These are phyloP conservation scores for Hapsidospora chrysogenum DNA, from an alignment of 495 filamentous ascomycete genomes.

Conservation along the genomic window DNA sequence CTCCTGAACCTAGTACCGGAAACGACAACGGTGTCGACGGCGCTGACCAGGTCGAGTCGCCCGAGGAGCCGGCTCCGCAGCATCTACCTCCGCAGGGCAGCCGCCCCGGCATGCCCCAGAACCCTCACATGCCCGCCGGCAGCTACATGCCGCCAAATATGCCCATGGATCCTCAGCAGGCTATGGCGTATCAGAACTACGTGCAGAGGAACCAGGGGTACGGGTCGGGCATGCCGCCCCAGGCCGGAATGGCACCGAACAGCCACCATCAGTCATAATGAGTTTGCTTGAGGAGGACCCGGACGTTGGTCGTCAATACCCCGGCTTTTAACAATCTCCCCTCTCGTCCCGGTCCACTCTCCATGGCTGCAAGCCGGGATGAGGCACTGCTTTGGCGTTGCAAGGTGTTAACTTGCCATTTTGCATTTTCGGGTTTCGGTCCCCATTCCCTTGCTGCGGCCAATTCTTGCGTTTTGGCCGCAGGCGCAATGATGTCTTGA, in stretches of 20 bases:
- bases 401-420: no score
- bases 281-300: background rate
- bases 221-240: slow-evolving; percentile 34
- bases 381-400: background rate
- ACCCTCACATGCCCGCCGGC: slow-evolving; percentile 29
- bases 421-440: no score
- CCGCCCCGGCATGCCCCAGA: slow-evolving; percentile 32
- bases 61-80: slow-evolving; percentile 41
- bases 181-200: slow-evolving; percentile 45
- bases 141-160: slow-evolving; percentile 31
- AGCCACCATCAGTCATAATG: slow-evolving; percentile 34
- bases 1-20: slow-evolving; percentile 77
- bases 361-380: no score
- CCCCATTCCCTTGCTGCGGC: no score
- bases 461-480: no score
- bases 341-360: no score
- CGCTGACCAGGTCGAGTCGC: slow-evolving; percentile 40
- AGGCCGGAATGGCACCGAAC: slow-evolving; percentile 36
- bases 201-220: slow-evolving; percentile 32
- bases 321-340: slow-evolving; percentile 34
- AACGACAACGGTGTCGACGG: slow-evolving; percentile 85
- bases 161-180: slow-evolving; percentile 36
- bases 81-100: slow-evolving; percentile 39
- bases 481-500: no score
- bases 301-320: slow-evolving; percentile 4